Percentiles rank a stretch among this genome's conserved stretches.
These are phyloP conservation scores for Iris pallida DNA, from an alignment of 116 monocot species.

Conservation along the genomic window DNA sequence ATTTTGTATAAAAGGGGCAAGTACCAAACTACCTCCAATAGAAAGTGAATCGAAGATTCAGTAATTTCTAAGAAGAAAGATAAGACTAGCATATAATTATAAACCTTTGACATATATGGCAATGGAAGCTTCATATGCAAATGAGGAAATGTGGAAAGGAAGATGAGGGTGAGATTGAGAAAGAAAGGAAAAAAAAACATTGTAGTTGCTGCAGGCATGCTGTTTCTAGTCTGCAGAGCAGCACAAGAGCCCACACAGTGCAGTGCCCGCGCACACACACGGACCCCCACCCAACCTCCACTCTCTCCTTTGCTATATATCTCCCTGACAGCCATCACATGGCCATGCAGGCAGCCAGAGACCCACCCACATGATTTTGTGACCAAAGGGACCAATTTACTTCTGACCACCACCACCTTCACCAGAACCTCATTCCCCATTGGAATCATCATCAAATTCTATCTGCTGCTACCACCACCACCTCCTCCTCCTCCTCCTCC, in stretches of 20 bases:
- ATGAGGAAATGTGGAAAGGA: neutral
- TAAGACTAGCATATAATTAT: too few relatives aligned
- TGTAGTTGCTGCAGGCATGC: constrained; percentile 6
- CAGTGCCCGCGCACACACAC: too few relatives aligned
- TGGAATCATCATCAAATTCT: constrained; percentile 9
- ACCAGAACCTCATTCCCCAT: constrained; percentile 6
- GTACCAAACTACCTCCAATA: too few relatives aligned
- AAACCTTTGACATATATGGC: too few relatives aligned
- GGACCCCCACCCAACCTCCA: neutral
- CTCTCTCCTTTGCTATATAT: constrained; percentile 4
- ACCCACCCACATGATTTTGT: constrained; percentile 66
- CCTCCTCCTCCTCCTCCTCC: neutral
- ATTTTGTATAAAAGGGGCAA: too few relatives aligned
- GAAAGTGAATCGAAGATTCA: too few relatives aligned
- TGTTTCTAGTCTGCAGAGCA: neutral
- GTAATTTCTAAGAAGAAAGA: too few relatives aligned
- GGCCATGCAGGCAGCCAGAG: constrained; percentile 40
- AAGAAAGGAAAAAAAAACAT: too few relatives aligned
- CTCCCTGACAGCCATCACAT: constrained; percentile 65
- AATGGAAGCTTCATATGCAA: too few relatives aligned
- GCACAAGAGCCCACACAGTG: too few relatives aligned
- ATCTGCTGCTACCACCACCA: neutral
- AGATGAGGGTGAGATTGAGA: too few relatives aligned
- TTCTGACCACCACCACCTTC: constrained; percentile 19
- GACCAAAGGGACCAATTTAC: constrained; percentile 31